These are phyloP conservation scores for Fusarium brevicatenulatum DNA, from an alignment of 2,329 filamentous ascomycete genomes.

Conservation along the genomic window DNA sequence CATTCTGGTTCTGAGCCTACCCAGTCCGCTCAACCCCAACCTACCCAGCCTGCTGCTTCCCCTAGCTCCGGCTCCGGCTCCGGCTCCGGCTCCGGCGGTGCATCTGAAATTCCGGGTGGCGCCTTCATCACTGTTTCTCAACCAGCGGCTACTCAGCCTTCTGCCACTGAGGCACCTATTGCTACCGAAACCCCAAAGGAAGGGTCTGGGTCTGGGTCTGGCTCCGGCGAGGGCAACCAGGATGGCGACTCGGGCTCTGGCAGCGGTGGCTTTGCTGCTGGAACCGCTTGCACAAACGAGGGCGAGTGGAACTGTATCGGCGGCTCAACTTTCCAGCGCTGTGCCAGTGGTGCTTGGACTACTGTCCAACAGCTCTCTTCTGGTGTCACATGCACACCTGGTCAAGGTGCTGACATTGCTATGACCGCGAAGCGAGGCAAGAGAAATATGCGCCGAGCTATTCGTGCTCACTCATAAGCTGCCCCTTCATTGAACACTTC, in stretches of 20 bases:
- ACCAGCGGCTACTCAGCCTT: too few species aligned
- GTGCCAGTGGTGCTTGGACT: conserved; percentile 64
- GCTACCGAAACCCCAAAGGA: too few species aligned
- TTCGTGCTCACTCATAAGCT: too few species aligned
- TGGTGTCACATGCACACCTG: conserved; percentile 57
- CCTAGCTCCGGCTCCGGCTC: too few species aligned
- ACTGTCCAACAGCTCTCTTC: conserved; percentile 53
- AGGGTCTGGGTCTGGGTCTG: too few species aligned
- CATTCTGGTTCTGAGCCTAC: too few species aligned
- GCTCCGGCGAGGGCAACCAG: neutral
- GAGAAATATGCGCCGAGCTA: conserved; percentile 49
- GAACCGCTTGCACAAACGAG: conserved; percentile 58
- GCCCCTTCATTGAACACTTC: too few species aligned
- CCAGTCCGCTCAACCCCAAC: too few species aligned
- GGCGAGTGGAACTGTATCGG: conserved; percentile 65
- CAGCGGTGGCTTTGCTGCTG: conserved; percentile 49
- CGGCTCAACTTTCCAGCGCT: conserved; percentile 64
- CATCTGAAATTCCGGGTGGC: too few species aligned
- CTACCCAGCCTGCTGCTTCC: neutral
- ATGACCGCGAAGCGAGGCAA: conserved; percentile 44
- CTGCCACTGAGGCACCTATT: too few species aligned
- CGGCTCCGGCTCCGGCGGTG: too few species aligned
- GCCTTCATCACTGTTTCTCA: too few species aligned
- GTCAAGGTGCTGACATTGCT: conserved; percentile 53
- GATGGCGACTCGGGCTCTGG: neutral